These are phyloP conservation scores for Lenwebbia sp. DNA, from an alignment of 345 rosid genomes.

Conservation along the genomic window DNA sequence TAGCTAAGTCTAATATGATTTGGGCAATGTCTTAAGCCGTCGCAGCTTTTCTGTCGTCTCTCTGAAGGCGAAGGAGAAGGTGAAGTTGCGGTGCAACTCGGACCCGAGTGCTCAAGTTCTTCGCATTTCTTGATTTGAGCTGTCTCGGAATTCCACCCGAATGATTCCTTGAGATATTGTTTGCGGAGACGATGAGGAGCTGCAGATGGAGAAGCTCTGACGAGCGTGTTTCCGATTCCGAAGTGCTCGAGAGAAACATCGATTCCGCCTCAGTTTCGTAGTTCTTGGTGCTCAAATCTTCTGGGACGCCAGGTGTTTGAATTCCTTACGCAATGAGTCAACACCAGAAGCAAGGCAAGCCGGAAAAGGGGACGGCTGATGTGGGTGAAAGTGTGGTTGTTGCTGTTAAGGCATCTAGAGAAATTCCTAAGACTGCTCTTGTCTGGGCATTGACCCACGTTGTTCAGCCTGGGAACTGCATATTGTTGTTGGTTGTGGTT, in stretches of 20 bases:
- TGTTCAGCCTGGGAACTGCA: slow-evolving; percentile 90
- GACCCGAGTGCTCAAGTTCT: background rate
- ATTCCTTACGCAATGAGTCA: background rate
- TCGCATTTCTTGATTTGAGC: background rate
- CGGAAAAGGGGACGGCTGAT: background rate
- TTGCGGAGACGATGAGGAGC: background rate
- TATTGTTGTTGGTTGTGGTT: slow-evolving; percentile 79
- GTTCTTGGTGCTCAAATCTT: background rate
- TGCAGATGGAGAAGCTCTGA: background rate
- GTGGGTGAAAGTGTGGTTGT: background rate
- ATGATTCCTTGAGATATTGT: background rate
- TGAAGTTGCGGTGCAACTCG: background rate
- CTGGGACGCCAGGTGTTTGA: background rate
- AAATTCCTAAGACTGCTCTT: slow-evolving; percentile 46
- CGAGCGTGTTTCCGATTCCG: background rate
- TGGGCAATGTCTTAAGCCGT: background rate
- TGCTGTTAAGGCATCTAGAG: background rate
- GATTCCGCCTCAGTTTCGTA: background rate
- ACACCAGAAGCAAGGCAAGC: background rate
- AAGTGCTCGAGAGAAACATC: background rate
- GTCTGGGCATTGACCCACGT: slow-evolving; percentile 99
- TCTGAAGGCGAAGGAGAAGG: background rate
- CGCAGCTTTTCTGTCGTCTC: background rate
- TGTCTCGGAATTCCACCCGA: background rate
- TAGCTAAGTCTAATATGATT: background rate